Evolutionary conservation across 1,284 basidiomycete species (phyloP).

Genomic region (Phenoliferia sp.): DNA sequence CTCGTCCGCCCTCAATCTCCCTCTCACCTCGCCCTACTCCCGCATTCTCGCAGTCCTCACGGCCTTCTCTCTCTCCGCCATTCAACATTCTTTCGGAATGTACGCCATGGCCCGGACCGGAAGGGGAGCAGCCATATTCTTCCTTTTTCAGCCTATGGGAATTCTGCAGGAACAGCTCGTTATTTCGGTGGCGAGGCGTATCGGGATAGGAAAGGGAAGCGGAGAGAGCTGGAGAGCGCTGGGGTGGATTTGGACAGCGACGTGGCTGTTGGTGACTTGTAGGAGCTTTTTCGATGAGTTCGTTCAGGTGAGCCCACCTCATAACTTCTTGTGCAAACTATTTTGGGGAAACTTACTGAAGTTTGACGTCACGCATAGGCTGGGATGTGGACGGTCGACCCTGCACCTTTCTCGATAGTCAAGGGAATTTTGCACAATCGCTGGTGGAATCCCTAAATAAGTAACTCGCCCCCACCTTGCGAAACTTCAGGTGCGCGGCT

Average conservation of each 20-base stretch:
- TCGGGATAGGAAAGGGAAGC: background rate
- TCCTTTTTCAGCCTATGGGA: background rate
- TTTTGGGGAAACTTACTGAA: background rate
- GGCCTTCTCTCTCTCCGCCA: background rate
- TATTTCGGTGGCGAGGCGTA: background rate
- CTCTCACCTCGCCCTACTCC: background rate
- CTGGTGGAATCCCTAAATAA: background rate
- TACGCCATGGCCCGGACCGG: background rate
- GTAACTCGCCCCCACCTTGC: background rate
- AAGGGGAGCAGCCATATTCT: background rate
- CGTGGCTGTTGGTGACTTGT: background rate
- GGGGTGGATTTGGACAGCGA: background rate
- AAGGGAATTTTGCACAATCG: background rate
- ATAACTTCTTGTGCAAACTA: too few species aligned
- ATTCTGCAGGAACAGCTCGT: background rate
- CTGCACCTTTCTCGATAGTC: background rate
- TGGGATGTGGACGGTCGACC: background rate
- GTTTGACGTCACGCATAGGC: background rate
- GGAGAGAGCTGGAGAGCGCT: background rate
- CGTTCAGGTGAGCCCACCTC: background rate
- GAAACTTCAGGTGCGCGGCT: too few species aligned
- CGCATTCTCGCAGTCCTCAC: background rate
- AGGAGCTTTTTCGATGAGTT: background rate
- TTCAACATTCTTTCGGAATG: background rate
- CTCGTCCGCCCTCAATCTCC: background rate